phyloP scores from a whole-genome alignment of 345 rosid species.

The Sonneratia alba region DNA sequence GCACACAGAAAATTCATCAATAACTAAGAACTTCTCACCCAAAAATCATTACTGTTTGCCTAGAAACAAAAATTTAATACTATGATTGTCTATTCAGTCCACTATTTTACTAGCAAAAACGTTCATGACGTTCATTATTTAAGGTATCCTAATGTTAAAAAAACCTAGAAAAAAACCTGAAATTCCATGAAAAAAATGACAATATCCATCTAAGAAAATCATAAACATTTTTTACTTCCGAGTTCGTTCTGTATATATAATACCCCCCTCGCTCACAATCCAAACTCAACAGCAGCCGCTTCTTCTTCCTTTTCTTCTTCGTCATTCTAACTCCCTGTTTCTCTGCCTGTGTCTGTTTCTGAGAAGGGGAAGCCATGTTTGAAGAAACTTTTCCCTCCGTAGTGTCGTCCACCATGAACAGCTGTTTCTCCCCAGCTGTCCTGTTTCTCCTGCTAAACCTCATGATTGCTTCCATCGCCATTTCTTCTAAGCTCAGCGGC shows the following conservation, averaged over 20 bases:
- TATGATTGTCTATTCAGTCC: too few species aligned
- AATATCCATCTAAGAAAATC: not conserved
- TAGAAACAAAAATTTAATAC: too few species aligned
- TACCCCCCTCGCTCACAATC: not conserved
- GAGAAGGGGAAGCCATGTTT: conserved; percentile 10
- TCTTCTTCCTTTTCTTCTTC: not conserved
- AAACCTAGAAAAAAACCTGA: too few species aligned
- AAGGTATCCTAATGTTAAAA: too few species aligned
- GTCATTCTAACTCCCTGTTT: not conserved
- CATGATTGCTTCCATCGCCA: conserved; percentile 13
- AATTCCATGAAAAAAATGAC: too few species aligned
- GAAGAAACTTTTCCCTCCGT: not conserved
- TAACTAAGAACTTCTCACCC: too few species aligned
- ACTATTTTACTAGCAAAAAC: too few species aligned
- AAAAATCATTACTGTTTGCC: too few species aligned
- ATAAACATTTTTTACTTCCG: not conserved
- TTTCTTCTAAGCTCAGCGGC: conserved; percentile 9
- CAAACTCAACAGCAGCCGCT: not conserved
- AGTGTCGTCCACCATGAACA: conserved; percentile 9
- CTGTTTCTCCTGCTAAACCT: conserved; percentile 17
- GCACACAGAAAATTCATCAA: too few species aligned
- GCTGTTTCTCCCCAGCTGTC: conserved; percentile 10
- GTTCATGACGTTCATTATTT: too few species aligned
- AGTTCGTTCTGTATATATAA: not conserved
- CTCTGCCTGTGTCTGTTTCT: not conserved